Conservation (phyloP, 805 yeast species). For the Barnettozyma populi region DNA sequence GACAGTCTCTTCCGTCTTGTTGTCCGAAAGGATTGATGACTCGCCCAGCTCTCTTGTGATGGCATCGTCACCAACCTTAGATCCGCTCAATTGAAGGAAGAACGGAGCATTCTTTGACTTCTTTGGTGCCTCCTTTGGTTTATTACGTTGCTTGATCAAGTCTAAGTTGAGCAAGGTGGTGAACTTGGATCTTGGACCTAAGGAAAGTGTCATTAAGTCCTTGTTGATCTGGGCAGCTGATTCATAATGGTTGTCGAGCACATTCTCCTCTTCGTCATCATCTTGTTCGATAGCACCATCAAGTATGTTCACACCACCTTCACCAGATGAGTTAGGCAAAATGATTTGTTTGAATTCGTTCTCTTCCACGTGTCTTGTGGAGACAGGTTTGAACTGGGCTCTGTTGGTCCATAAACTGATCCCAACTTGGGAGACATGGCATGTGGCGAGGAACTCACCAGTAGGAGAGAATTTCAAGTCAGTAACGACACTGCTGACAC, state of each 20-base stretch:
- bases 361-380: conserved; percentile 71
- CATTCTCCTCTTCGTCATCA: conserved; percentile 28
- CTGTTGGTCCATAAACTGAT: conserved; percentile 88
- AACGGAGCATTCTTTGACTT: conserved; percentile 78
- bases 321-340: conserved; percentile 76
- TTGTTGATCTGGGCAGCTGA: conserved; percentile 59
- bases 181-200: conserved; percentile 74
- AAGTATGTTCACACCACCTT: conserved; percentile 62
- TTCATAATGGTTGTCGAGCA: conserved; percentile 34
- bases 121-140: conserved; percentile 84
- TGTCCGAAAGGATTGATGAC: conserved; percentile 15
- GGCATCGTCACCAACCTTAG: conserved; percentile 67
- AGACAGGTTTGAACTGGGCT: conserved; percentile 73
- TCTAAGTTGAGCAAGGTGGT: conserved; percentile 77
- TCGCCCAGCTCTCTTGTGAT: conserved; percentile 34
- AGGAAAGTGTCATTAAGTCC: conserved; percentile 64
- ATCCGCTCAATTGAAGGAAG: conserved; percentile 66
- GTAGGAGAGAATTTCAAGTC: conserved; percentile 73
- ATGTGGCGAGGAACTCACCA: conserved; percentile 87
- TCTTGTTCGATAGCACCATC: conserved; percentile 69
- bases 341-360: conserved; percentile 58
- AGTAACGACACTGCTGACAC: conserved; percentile 75
- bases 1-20: conserved; percentile 1
- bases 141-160: conserved; percentile 77
- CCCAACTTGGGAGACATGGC: conserved; percentile 88